Conservation (phyloP, 164 flowering plant species). For the Santalum album region DNA sequence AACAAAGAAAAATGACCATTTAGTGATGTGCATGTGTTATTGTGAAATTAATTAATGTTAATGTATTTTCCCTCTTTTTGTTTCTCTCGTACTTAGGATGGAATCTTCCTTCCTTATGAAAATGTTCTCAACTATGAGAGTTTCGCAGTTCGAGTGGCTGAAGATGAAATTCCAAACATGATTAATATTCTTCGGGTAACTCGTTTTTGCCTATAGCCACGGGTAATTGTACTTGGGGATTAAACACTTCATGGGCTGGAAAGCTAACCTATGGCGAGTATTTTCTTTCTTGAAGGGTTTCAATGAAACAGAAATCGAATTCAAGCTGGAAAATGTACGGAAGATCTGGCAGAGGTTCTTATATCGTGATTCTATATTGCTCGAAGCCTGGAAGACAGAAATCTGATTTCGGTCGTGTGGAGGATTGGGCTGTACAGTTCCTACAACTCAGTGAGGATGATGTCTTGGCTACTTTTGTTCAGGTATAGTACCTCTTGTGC, state of each 20-base stretch:
- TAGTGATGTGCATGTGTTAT: neutral
- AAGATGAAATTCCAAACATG: slow-evolving; percentile 87
- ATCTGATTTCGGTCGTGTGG: slow-evolving; percentile 33
- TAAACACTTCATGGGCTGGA: neutral
- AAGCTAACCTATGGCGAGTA: neutral
- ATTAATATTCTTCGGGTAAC: slow-evolving; percentile 74
- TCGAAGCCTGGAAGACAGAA: slow-evolving; percentile 88
- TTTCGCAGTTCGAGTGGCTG: slow-evolving; percentile 78
- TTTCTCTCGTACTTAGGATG: slow-evolving; percentile 52
- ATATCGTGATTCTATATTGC: slow-evolving; percentile 75
- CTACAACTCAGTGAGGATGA: slow-evolving; percentile 61
- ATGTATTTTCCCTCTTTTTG: neutral
- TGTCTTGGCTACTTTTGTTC: slow-evolving; percentile 73
- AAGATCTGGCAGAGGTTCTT: slow-evolving; percentile 85
- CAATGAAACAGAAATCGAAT: slow-evolving; percentile 67
- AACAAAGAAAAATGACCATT: neutral
- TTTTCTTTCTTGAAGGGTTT: slow-evolving; percentile 38
- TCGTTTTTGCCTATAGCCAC: slow-evolving; percentile 1
- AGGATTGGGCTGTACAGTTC: slow-evolving; percentile 70
- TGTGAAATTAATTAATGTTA: neutral
- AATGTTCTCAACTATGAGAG: slow-evolving; percentile 86
- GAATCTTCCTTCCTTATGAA: slow-evolving; percentile 87
- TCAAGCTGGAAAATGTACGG: slow-evolving; percentile 70
- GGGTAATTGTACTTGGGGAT: neutral
- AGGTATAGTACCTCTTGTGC: slow-evolving; percentile 38